These are phyloP conservation scores for Zasmidium cellare DNA, from an alignment of 2,329 filamentous ascomycete species.

Conservation along the genomic window DNA sequence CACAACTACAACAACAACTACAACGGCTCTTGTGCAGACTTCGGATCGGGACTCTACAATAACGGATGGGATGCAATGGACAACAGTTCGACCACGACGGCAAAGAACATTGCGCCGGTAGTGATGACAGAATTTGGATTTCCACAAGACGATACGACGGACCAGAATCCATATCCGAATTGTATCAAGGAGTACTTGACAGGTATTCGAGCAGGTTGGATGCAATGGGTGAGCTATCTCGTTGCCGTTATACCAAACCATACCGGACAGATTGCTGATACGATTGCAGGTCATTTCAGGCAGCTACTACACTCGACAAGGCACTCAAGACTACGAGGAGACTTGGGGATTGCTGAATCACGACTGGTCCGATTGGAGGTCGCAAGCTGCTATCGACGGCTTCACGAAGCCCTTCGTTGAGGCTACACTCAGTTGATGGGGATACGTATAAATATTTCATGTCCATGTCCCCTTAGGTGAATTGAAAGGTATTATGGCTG, in stretches of 20 bases:
- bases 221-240: conserved; percentile 58
- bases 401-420: conserved; percentile 22
- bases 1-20: conserved; percentile 59
- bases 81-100: conserved; percentile 18
- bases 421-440: too few species aligned
- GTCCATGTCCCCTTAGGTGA: too few species aligned
- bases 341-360: conserved; percentile 55
- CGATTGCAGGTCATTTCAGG: conserved; percentile 43
- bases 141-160: conserved; percentile 49
- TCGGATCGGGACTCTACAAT: conserved; percentile 47
- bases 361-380: conserved; percentile 48
- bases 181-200: conserved; percentile 55
- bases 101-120: conserved; percentile 42
- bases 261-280: too few species aligned
- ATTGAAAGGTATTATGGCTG: too few species aligned
- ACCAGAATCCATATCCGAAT: conserved; percentile 51
- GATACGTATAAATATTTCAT: too few species aligned
- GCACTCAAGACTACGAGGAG: conserved; percentile 58
- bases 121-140: conserved; percentile 57
- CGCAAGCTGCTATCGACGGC: conserved; percentile 15
- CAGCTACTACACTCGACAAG: conserved; percentile 56
- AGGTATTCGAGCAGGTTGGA: conserved; percentile 46
- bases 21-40: conserved; percentile 36
- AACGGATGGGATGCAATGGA: conserved; percentile 57
- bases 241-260: too few species aligned